Percentiles rank a stretch among this genome's conserved stretches.
These are phyloP conservation scores for Camellia granthamiana DNA, from an alignment of 148 eudicot species.

Conservation along the genomic window DNA sequence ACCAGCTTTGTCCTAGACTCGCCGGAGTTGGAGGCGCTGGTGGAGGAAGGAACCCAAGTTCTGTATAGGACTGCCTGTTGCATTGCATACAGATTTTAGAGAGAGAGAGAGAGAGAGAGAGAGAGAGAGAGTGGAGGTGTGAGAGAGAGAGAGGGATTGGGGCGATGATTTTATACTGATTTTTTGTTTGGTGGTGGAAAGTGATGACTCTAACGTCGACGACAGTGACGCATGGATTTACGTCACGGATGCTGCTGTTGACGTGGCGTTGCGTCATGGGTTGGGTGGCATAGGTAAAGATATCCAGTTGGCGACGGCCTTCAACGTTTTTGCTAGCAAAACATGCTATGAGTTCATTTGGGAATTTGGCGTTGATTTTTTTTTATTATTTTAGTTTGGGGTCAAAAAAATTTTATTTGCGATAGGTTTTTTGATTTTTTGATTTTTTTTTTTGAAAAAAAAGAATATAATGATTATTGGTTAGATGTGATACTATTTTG, in stretches of 20 bases:
- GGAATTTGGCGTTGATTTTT: no score
- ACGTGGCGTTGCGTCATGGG: constrained; percentile 20
- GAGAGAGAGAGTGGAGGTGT: background rate
- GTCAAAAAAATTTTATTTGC: no score
- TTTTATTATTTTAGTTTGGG: no score
- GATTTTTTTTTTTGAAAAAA: no score
- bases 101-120: background rate
- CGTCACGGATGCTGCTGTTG: constrained; percentile 26
- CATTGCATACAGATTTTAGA: constrained; percentile 27
- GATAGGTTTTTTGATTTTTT: no score
- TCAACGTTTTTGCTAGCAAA: background rate
- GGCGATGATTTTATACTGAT: background rate
- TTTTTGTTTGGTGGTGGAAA: background rate
- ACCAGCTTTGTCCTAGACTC: constrained; percentile 22
- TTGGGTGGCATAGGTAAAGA: background rate
- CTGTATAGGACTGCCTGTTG: constrained; percentile 48
- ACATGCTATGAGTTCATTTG: no score
- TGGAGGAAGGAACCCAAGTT: constrained; percentile 32
- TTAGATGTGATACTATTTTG: no score
- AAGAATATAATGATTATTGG: no score
- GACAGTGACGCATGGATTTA: constrained; percentile 25
- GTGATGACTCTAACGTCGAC: constrained; percentile 32
- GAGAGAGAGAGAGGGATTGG: background rate
- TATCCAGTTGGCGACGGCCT: background rate
- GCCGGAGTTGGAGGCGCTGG: background rate